These are phyloP conservation scores for Sphaceloma murrayae DNA, from an alignment of 2,329 filamentous ascomycete species.

Conservation along the genomic window DNA sequence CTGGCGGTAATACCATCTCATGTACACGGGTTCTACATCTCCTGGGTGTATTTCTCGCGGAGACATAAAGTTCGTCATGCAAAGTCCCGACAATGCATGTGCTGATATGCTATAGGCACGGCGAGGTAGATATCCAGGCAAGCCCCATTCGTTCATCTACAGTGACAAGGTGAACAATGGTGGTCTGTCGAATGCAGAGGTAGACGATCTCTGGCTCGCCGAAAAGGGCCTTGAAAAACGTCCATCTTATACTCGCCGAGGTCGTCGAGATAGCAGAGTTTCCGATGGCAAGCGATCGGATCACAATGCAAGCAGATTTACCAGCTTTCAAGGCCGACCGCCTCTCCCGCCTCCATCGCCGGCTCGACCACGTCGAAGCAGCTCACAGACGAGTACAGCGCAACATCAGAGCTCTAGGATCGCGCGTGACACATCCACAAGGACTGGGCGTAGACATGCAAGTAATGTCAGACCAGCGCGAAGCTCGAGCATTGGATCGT, in stretches of 20 bases:
- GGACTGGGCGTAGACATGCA: no score
- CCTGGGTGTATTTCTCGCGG: constrained; percentile 33
- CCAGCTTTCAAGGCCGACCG: background rate
- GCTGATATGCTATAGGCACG: constrained; percentile 25
- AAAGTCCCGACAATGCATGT: background rate
- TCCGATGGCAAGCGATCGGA: background rate
- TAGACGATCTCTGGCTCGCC: constrained; percentile 25
- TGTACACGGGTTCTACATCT: constrained; percentile 36
- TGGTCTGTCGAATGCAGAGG: constrained; percentile 28
- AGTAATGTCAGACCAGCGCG: background rate
- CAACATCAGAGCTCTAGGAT: background rate
- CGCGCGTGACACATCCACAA: background rate
- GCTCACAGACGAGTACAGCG: background rate
- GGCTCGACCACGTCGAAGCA: constrained; percentile 1
- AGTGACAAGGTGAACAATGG: constrained; percentile 32
- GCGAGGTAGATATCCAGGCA: constrained; percentile 32
- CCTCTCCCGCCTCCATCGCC: constrained; percentile 6
- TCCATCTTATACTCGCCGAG: background rate
- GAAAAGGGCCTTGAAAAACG: constrained; percentile 17
- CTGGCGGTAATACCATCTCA: constrained; percentile 34
- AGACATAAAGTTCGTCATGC: constrained; percentile 25
- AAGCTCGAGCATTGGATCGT: constrained; percentile 3
- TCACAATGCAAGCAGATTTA: background rate
- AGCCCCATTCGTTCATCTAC: constrained; percentile 28
- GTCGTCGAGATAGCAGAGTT: background rate